Percentiles rank a stretch among this genome's conserved stretches.
Evolutionary conservation across 31 red algal genomes (phyloP).

Genomic region (Endocladia muricata): DNA sequence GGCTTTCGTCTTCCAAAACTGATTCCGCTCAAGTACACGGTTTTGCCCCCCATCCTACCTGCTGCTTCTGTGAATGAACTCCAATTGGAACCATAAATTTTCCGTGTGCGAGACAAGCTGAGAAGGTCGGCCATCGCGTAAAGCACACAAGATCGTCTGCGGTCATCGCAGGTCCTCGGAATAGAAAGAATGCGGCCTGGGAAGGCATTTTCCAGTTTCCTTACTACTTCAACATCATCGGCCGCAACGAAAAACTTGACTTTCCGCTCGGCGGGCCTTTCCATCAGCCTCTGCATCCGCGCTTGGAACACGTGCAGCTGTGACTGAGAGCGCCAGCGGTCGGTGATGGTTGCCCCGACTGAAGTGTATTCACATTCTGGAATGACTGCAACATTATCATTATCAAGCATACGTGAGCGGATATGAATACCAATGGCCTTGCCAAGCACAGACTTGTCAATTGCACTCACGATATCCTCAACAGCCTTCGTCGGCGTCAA

Average conservation of each 20-base stretch:
- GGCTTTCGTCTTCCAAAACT: constrained; percentile 43
- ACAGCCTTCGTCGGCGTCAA: constrained; percentile 17
- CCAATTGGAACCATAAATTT: constrained; percentile 77
- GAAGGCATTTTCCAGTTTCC: not conserved
- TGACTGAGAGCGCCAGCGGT: constrained; percentile 63
- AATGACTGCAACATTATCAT: constrained; percentile 51
- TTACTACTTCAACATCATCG: constrained; percentile 43
- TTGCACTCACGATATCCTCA: constrained; percentile 1
- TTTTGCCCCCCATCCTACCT: constrained; percentile 37
- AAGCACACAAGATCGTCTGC: constrained; percentile 46
- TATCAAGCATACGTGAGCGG: constrained; percentile 44
- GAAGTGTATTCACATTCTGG: constrained; percentile 54
- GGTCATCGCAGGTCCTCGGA: constrained; percentile 63
- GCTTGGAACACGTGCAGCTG: constrained; percentile 44
- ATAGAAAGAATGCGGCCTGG: constrained; percentile 36
- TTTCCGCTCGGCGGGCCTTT: not conserved
- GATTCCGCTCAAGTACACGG: constrained; percentile 40
- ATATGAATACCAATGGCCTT: constrained; percentile 66
- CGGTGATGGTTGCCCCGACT: constrained; percentile 29
- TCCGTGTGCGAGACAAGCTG: constrained; percentile 39
- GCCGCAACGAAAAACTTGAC: constrained; percentile 69
- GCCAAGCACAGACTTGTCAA: constrained; percentile 2
- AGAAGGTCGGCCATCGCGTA: constrained; percentile 80
- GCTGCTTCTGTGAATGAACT: constrained; percentile 85
- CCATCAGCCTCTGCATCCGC: constrained; percentile 38